Conservation (phyloP, 2,329 filamentous ascomycete species). For the Tolypocladium ophioglossoides region DNA sequence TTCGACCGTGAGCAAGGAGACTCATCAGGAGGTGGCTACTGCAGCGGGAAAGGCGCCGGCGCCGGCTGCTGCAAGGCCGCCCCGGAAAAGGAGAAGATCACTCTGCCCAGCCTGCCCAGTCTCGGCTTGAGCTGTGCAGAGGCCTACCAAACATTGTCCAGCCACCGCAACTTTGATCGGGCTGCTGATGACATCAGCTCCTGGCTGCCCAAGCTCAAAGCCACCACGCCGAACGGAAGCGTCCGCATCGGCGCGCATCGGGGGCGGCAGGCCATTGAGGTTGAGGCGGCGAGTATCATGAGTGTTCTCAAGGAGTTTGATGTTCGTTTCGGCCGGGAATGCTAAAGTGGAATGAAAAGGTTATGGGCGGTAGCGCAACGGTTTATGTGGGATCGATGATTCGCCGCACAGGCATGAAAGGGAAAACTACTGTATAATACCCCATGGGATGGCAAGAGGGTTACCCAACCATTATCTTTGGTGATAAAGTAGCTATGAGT, state of each 20-base stretch:
- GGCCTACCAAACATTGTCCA: constrained; percentile 67
- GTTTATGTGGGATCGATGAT: neutral
- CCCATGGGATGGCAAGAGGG: neutral
- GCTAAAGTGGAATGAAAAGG: constrained; percentile 9
- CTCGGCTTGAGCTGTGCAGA: constrained; percentile 64
- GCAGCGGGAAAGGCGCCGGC: constrained; percentile 47
- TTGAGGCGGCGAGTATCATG: constrained; percentile 78
- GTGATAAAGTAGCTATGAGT: neutral
- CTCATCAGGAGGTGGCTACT: constrained; percentile 38
- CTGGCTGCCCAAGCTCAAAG: constrained; percentile 65
- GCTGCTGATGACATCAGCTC: constrained; percentile 64
- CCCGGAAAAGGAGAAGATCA: constrained; percentile 20
- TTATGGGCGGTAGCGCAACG: neutral
- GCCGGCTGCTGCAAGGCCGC: constrained; percentile 54
- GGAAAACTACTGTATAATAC: neutral
- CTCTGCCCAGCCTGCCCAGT: constrained; percentile 26
- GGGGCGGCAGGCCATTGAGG: constrained; percentile 55
- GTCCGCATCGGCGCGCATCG: constrained; percentile 18
- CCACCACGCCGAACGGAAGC: constrained; percentile 31
- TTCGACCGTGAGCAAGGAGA: constrained; percentile 32
- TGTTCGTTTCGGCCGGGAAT: constrained; percentile 51
- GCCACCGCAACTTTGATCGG: constrained; percentile 64
- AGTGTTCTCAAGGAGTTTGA: constrained; percentile 76
- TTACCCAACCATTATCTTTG: neutral
- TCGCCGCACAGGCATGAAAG: neutral